Evolutionary conservation across 2,329 filamentous ascomycete species (phyloP), one percentile per base, ranked within the genome.

Genomic region (Xylariaceae sp.): DNA sequence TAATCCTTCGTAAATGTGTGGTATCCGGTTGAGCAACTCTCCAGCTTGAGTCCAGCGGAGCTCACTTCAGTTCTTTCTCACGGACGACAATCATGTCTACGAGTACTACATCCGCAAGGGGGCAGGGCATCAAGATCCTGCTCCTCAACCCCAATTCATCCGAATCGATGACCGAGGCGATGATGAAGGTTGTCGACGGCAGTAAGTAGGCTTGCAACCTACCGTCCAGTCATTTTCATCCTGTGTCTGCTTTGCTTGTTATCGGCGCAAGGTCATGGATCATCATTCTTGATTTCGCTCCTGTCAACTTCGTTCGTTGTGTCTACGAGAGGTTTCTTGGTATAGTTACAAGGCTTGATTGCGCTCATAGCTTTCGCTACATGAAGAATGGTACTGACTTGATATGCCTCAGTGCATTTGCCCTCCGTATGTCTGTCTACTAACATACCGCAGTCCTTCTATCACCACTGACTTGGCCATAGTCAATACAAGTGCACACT

Each of bases 131-230:
- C 63, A 79, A 73, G 62, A 84, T 92, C 63, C 79, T 93, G 47
- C 77, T 93, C 61, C 80, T 93, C 67, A 93, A 94, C 69, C 89
- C 90, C 39, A 94, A 94, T 75, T 91, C 88, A 2, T 90, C 87
- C 0, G 67, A 75, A 58, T 76, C 79, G 57, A 93, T 93, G 89
- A 93, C 89, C 9, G 76, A 83, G 5, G 83, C 82, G 30, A 78
- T 92, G 67, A 79, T 80, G 57, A 69, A 73, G 51, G 76, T 79
- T 53, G 76, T 86, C 59, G 73, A 75, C 49, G 68, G 72, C 56
- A 69, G 61, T 63, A 51, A 59, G 61, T 61, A 48, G 17, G n/a
- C 13, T 39, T 45, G 41, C 1, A 6, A 50, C 18, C 13, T n/a
- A 47, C n/a, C 11, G 23, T 23, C 51, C 4, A 15, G 23, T 10